phyloP scores from a whole-genome alignment of 306 rosid species.

The Prunus mira region DNA sequence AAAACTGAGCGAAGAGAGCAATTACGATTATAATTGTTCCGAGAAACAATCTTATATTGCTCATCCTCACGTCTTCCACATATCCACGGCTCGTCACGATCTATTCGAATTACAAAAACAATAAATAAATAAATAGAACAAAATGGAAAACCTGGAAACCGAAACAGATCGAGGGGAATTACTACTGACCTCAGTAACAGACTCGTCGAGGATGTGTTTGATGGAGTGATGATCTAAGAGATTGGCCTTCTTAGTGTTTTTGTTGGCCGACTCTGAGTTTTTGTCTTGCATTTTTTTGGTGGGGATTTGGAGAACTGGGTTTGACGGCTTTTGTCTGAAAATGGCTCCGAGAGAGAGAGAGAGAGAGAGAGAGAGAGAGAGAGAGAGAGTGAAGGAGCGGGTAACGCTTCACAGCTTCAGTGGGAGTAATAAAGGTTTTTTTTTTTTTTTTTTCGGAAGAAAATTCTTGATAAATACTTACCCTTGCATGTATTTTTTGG shows the following conservation, averaged over 20 bases:
- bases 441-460: too few species aligned
- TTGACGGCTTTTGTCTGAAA: not conserved
- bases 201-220: constrained; percentile 84
- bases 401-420: not conserved
- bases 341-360: not conserved
- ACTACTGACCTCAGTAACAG: constrained; percentile 67
- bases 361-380: not conserved
- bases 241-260: constrained; percentile 75
- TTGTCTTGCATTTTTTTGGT: constrained; percentile 24
- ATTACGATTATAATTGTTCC: constrained; percentile 70
- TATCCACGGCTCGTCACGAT: constrained; percentile 71
- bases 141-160: not conserved
- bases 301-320: constrained; percentile 2
- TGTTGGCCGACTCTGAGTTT: constrained; percentile 34
- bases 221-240: constrained; percentile 83
- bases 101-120: constrained; percentile 26
- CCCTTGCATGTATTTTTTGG: too few species aligned
- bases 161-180: not conserved
- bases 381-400: not conserved
- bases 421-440: not conserved
- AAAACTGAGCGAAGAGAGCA: constrained; percentile 89
- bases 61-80: constrained; percentile 83
- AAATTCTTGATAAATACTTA: too few species aligned
- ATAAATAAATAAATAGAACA: not conserved
- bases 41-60: constrained; percentile 60